Evolutionary conservation across 768 basidiomycete species (phyloP).

Genomic region (Melanogaster broomeanus): DNA sequence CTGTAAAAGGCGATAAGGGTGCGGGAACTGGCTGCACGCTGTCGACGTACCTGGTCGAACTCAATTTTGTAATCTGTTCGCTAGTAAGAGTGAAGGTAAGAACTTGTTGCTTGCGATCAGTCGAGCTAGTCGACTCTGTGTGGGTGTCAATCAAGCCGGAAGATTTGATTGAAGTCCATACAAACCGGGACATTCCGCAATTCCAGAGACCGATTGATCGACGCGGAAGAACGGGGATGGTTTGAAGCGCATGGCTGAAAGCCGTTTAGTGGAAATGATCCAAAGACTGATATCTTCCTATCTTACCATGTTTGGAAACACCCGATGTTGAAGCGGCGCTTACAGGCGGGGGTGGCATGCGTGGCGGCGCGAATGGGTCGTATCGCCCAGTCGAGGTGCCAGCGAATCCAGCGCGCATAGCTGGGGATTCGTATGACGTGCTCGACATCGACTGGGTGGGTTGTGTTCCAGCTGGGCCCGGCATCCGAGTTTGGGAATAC

Average conservation of each 20-base stretch:
- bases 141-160: slow-evolving; percentile 3
- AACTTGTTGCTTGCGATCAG: slow-evolving; percentile 69
- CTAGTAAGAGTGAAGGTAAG: slow-evolving; percentile 63
- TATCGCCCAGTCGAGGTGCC: slow-evolving; percentile 46
- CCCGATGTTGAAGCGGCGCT: slow-evolving; percentile 35
- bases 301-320: slow-evolving; percentile 29
- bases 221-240: slow-evolving; percentile 76
- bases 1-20: slow-evolving; percentile 37
- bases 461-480: slow-evolving; percentile 25
- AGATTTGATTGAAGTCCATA: neutral
- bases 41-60: slow-evolving; percentile 49
- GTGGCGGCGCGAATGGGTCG: slow-evolving; percentile 68
- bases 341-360: slow-evolving; percentile 41
- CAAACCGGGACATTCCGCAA: slow-evolving; percentile 81
- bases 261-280: slow-evolving; percentile 10
- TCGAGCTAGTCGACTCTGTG: slow-evolving; percentile 74
- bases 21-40: slow-evolving; percentile 1
- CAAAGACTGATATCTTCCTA: slow-evolving; percentile 15
- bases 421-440: slow-evolving; percentile 20
- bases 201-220: slow-evolving; percentile 61
- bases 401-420: slow-evolving; percentile 19
- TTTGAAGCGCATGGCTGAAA: slow-evolving; percentile 71
- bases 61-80: slow-evolving; percentile 66
- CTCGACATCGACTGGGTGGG: slow-evolving; percentile 22
- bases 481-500: slow-evolving; percentile 27